These are phyloP conservation scores for Fulvia fulva DNA, from an alignment of 2,329 filamentous ascomycete species.

Conservation along the genomic window DNA sequence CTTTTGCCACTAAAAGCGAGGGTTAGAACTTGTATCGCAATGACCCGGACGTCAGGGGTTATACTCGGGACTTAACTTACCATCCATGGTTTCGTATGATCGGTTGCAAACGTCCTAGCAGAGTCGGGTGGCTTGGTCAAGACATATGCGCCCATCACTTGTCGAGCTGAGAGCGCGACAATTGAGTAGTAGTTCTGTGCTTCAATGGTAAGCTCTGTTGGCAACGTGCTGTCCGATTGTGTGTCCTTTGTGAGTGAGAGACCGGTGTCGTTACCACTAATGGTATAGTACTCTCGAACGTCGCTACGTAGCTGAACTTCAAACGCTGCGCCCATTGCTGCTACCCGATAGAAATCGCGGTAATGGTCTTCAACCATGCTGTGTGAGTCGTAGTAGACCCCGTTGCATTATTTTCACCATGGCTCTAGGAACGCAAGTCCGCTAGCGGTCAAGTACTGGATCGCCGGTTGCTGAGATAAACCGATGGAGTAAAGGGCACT, in stretches of 20 bases:
- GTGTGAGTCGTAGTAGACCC: background rate
- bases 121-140: constrained; percentile 1
- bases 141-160: constrained; percentile 11
- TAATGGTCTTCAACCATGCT: constrained; percentile 6
- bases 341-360: constrained; percentile 2
- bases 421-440: constrained; percentile 6
- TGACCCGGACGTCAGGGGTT: too few species aligned
- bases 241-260: too few species aligned
- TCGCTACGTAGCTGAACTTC: constrained; percentile 6
- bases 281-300: constrained; percentile 5
- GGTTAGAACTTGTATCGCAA: too few species aligned
- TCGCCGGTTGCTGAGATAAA: constrained; percentile 5
- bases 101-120: background rate
- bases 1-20: too few species aligned
- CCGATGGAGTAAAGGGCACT: constrained; percentile 9
- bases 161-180: constrained; percentile 10
- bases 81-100: constrained; percentile 18
- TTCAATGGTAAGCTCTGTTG: background rate
- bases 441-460: background rate
- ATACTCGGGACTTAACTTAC: too few species aligned
- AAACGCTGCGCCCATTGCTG: constrained; percentile 3
- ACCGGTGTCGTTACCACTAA: background rate
- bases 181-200: constrained; percentile 12
- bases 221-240: too few species aligned
- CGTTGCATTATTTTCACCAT: constrained; percentile 10